Evolutionary conservation across 768 basidiomycete species (phyloP), one percentile per base, ranked within the genome.

Genomic region (Plicaturopsis crispa): DNA sequence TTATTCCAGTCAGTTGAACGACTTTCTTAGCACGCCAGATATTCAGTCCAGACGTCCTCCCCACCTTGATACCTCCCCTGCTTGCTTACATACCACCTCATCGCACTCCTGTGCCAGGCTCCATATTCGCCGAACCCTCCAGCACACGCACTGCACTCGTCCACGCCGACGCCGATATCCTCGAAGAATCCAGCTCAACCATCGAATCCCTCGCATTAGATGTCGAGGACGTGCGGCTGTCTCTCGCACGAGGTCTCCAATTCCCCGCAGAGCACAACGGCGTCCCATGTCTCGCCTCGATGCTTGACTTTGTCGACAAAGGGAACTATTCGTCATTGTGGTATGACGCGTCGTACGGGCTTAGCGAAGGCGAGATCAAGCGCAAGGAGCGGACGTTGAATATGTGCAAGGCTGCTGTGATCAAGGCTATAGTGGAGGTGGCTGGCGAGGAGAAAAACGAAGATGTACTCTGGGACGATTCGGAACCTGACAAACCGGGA

Each of bases 391-490:
- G 83, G 54, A 69, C 72, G 2, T 84, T 93, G 45, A 77, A 80
- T 47, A 73, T 80, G 20, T 88, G 87, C 62, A 93, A 92, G 60
- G 84, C 81, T 3, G 88, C 86, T 0, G 65, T 91, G 6, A 80
- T 91, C 57, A 89, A 90, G 49, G 75, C 83, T 3, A 74, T 92
- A 12, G 87, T 93, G 20, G 89, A 90, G 51, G 77, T 85, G 28
- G 77, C 86, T 6, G 88, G 87, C 26, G 84, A 89, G 53, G 83
- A 84, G 45, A 75, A 71, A 46, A 89, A 86, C 46, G 73, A 73
- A 44, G 80, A 87, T 35, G 73, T 80, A 6, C 62, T 90, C n/a
- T 89, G 85, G 79, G 78, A 82, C 46, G 71, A 75, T 31, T 72
- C 67, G 14, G 72, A 77, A 35, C 57, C 64, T 21, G 62, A 56